Conservation (phyloP, 2,329 filamentous ascomycete species). For the Xylaria sp. region DNA sequence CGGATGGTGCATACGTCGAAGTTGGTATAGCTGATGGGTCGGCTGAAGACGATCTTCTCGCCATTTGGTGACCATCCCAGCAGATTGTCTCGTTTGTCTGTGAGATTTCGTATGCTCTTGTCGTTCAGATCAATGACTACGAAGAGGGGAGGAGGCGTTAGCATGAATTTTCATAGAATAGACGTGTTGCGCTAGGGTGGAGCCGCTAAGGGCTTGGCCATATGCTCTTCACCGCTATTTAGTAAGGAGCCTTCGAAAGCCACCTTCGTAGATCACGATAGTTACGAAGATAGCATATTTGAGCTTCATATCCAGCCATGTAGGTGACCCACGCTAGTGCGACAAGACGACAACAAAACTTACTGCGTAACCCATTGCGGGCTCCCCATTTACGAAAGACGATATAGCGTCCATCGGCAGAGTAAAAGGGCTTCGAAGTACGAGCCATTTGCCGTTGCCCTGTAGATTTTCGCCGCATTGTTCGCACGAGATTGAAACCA, state of each 20-base stretch:
- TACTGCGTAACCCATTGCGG: conserved; percentile 37
- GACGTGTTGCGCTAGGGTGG: too few relatives aligned
- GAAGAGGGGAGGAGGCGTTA: background rate
- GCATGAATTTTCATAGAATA: too few relatives aligned
- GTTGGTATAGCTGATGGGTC: background rate
- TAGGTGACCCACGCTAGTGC: too few relatives aligned
- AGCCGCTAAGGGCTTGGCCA: too few relatives aligned
- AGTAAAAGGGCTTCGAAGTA: conserved; percentile 44
- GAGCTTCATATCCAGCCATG: too few relatives aligned
- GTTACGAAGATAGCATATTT: too few relatives aligned
- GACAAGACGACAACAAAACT: too few relatives aligned
- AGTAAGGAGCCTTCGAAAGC: too few relatives aligned
- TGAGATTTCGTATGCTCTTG: conserved; percentile 38
- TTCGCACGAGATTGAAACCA: conserved; percentile 47
- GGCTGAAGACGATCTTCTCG: conserved; percentile 22
- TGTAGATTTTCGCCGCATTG: conserved; percentile 24
- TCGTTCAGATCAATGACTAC: conserved; percentile 39
- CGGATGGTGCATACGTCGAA: conserved; percentile 50
- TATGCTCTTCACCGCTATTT: too few relatives aligned
- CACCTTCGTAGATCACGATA: too few relatives aligned
- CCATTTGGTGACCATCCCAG: conserved; percentile 49
- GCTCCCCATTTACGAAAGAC: conserved; percentile 43
- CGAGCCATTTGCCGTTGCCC: conserved; percentile 3
- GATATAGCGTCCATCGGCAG: conserved; percentile 43
- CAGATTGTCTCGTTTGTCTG: conserved; percentile 47